Evolutionary conservation across 768 basidiomycete species (phyloP), one percentile per base, ranked within the genome.

Genomic region (Nidula microcarpa): DNA sequence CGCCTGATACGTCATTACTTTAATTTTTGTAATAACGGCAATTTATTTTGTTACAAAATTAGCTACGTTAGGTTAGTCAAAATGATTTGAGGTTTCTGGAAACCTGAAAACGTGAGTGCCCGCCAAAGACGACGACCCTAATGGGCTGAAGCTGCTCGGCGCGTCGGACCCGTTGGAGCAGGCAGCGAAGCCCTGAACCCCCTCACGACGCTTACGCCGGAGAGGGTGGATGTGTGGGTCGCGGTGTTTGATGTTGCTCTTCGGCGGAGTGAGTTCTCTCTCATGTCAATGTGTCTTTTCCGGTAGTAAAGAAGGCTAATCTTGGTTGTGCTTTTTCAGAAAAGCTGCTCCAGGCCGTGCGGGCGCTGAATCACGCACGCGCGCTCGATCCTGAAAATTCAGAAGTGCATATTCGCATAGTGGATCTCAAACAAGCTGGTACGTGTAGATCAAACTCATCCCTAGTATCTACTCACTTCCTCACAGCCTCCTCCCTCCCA

Each of bases 71-170:
- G 23, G 23, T 30, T 30, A 30, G 23, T 30, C 3, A 30, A 30
- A 30, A 30, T 30, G 23, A 30, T 30, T 30, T 30, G 23, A 30
- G 23, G 23, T 30, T 30, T 30, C 23, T 4, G 4, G 23, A 30
- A 30, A 30, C 23, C 23, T 30, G 4, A 30, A 30, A 30, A n/a
- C n/a, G n/a, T n/a, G 4, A 23, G 23, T 23, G 23, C 63, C 75
- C 3, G 52, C 71, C 9, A 89, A 84, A 65, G 93, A 95, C 60
- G 89, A 92, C 3, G 94, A 96, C 63, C 90, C 91, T 0, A 84
- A 89, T 16, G 96, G 95, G 18, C 62, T 79, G 43, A 87, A 90
- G 61, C 72, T 94, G 4, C 69, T 94, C 33, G 67, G 73, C 30
- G 73, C 76, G 14, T 57, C 81, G 1, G 85, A 89, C 52, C 82